Evolutionary conservation across 257 asterid species (phyloP).

Genomic region (Gentiana dahurica): DNA sequence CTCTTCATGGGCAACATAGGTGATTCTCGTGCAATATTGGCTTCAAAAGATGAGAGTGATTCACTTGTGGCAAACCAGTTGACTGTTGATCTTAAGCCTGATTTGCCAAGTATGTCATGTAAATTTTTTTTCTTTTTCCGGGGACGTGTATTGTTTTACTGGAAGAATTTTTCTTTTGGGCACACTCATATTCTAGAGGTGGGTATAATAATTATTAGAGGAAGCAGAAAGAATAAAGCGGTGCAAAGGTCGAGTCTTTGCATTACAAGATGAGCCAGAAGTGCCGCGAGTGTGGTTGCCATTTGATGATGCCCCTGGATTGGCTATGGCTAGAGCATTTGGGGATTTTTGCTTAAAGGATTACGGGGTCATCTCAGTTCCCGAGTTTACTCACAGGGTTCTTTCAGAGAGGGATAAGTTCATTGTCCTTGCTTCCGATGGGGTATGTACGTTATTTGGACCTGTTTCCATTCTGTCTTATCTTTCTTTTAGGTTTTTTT

Average conservation of each 20-base stretch:
- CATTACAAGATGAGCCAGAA: constrained; percentile 97
- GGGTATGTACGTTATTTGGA: constrained; percentile 43
- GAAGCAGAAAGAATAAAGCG: constrained; percentile 97
- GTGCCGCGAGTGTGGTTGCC: constrained; percentile 99
- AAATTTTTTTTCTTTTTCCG: not conserved
- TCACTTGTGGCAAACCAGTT: constrained; percentile 73
- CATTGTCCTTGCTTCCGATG: constrained; percentile 96
- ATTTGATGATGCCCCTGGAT: constrained; percentile 95
- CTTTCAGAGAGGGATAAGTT: constrained; percentile 71
- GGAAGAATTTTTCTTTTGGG: not conserved
- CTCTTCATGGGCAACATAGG: constrained; percentile 87
- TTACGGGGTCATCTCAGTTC: constrained; percentile 92
- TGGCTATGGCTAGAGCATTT: constrained; percentile 98
- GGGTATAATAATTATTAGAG: constrained; percentile 25
- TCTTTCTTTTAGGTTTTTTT: not conserved
- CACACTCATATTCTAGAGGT: not conserved
- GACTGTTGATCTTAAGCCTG: constrained; percentile 98
- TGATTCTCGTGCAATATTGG: constrained; percentile 93
- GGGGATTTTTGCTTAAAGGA: constrained; percentile 98
- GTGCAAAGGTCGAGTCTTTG: constrained; percentile 94
- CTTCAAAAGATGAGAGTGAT: constrained; percentile 65
- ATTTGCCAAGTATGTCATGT: constrained; percentile 63
- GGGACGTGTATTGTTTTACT: not conserved
- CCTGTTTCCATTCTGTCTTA: not conserved
- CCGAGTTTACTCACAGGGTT: constrained; percentile 73